These are phyloP conservation scores for Cymbidium sinense DNA, from an alignment of 106 monocot species.

Conservation along the genomic window DNA sequence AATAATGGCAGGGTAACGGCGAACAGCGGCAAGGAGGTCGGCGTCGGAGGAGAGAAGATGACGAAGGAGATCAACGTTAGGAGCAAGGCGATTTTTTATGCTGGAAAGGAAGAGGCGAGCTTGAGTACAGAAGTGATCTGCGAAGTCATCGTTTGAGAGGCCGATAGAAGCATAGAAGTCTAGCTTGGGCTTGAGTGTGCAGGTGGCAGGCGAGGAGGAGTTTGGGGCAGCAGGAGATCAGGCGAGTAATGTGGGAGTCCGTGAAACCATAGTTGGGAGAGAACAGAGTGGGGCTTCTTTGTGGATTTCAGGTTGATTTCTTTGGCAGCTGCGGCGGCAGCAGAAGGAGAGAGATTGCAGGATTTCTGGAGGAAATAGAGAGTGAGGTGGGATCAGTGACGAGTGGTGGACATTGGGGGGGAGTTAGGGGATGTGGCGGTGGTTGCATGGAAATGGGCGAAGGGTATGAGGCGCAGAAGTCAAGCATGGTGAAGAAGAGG, in stretches of 20 bases:
- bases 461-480: not conserved
- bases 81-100: conserved; percentile 9
- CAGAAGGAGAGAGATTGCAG: conserved; percentile 21
- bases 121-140: conserved; percentile 3
- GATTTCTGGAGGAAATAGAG: conserved; percentile 28
- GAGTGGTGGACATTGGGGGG: not conserved
- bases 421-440: not conserved
- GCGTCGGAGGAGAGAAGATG: conserved; percentile 3
- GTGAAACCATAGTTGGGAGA: conserved; percentile 27
- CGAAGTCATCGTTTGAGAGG: conserved; percentile 12
- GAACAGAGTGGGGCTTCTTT: conserved; percentile 20
- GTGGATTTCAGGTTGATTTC: conserved; percentile 26
- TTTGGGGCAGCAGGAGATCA: conserved; percentile 22
- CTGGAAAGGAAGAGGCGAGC: conserved; percentile 17
- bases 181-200: conserved; percentile 40
- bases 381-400: conserved; percentile 13
- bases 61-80: conserved; percentile 11
- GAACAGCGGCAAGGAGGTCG: conserved; percentile 8
- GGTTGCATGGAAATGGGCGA: not conserved
- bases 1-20: conserved; percentile 6
- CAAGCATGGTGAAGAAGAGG: conserved; percentile 1
- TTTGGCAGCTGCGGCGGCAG: conserved; percentile 18
- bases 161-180: conserved; percentile 28
- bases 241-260: conserved; percentile 18
- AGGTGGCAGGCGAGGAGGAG: conserved; percentile 19